Evolutionary conservation across 441 rosid genomes (phyloP), one percentile per base, ranked within the genome.

Genomic region (Adansonia madagascariensis): DNA sequence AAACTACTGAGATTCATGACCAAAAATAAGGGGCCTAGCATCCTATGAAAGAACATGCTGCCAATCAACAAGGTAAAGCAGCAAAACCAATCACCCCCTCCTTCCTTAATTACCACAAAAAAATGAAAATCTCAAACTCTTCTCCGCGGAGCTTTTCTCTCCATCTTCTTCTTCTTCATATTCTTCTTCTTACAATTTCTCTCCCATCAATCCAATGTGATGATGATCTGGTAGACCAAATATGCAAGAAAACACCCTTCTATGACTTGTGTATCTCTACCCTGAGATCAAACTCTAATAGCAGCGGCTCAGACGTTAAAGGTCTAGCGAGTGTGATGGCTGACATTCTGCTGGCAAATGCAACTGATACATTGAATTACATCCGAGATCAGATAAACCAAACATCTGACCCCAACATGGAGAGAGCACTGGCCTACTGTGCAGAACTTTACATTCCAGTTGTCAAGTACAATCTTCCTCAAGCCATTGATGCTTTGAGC

Each of bases 391-490:
- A 82, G 46, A 81, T 91, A 49, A 86, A 73, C 76, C 83, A 80
- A 18, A 74, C 81, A 2, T 59, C 84, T 31, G 93, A 91, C 69
- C 92, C 92, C 0, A 67, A 86, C 74, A 74, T 80, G 35, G 93
- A 94, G 86, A 84, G 87, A 14, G 90, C 89, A 1, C 63, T 94
- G 78, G 98, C 96, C 31, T 73, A 88, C 5, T 94, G 98, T 27
- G 97, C 97, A 0, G 97, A 94, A 74, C 57, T 92, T 17, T 92
- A 94, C 81, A 89, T 92, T 43, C 97, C 97, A 4, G 91, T 92
- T 10, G 97, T 94, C 4, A 78, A 78, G 86, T 94, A 89, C 81
- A 93, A 85, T 70, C 90, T 94, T 15, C 98, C 98, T 69, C 97
- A 94, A 73, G 97, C 97, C 60, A 93, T 91, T 18, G 84, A 79